These are phyloP conservation scores for Solanum chmielewskii DNA, from an alignment of 257 asterid species.

Conservation along the genomic window DNA sequence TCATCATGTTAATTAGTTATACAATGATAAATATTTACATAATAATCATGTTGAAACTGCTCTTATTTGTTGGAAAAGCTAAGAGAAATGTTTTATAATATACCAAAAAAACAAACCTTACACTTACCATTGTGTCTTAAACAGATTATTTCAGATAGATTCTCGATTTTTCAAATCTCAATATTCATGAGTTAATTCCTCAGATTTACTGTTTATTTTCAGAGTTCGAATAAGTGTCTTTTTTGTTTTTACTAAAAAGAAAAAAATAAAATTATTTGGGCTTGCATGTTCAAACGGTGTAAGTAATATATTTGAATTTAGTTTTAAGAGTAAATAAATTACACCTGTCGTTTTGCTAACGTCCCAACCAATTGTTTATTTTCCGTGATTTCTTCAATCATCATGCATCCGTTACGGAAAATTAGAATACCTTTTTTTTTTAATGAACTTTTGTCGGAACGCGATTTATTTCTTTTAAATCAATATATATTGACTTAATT, in stretches of 20 bases:
- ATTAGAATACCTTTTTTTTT: background rate
- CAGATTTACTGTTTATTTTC: background rate
- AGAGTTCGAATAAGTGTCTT: too few species aligned
- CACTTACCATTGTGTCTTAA: background rate
- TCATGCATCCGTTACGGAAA: background rate
- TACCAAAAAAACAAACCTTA: background rate
- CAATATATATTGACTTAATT: background rate
- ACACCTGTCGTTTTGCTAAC: background rate
- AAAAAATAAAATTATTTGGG: background rate
- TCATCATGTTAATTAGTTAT: background rate
- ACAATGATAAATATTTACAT: background rate
- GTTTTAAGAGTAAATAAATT: background rate
- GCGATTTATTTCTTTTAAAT: too few species aligned
- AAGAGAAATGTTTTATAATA: background rate
- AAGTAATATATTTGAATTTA: background rate
- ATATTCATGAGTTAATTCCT: background rate
- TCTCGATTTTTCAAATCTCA: background rate
- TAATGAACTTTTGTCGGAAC: too few species aligned
- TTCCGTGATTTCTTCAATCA: background rate
- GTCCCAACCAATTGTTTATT: background rate
- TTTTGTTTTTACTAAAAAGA: background rate
- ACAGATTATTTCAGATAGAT: accelerated
- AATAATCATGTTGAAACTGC: too few species aligned
- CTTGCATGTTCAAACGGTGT: background rate
- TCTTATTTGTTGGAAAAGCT: background rate